A percentile compares a stretch with the other conserved stretches of the same genome.
Evolutionary conservation across 495 filamentous ascomycete genomes (phyloP).

Genomic region (Aspergillus carlsbadensis): DNA sequence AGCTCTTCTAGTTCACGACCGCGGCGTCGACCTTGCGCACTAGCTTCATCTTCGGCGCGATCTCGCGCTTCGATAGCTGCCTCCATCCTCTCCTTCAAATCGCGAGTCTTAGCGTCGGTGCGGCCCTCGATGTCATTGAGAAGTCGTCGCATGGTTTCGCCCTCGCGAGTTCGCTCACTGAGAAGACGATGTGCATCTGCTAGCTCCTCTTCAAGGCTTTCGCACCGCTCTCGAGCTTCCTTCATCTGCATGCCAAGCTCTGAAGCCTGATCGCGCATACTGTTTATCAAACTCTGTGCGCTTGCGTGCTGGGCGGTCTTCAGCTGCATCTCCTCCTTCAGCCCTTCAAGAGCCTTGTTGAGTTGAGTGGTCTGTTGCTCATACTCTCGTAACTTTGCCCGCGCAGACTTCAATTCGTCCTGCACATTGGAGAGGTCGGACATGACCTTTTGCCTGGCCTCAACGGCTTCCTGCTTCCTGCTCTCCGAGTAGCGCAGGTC

Average conservation of each 20-base stretch:
- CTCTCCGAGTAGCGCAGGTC: constrained; percentile 73
- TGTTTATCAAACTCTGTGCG: constrained; percentile 80
- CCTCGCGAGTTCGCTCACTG: constrained; percentile 89
- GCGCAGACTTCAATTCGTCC: constrained; percentile 65
- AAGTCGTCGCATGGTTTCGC: constrained; percentile 89
- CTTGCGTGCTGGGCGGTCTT: constrained; percentile 83
- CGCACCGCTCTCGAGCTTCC: constrained; percentile 77
- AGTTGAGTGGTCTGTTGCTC: constrained; percentile 69
- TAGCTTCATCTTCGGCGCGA: constrained; percentile 86
- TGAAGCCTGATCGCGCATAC: constrained; percentile 86
- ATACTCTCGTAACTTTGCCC: constrained; percentile 62
- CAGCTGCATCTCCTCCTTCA: constrained; percentile 78
- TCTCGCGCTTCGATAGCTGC: constrained; percentile 87
- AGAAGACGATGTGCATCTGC: constrained; percentile 84
- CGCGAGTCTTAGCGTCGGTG: constrained; percentile 74
- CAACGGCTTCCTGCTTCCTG: constrained; percentile 72
- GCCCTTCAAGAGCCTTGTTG: constrained; percentile 58
- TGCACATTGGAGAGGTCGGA: constrained; percentile 68
- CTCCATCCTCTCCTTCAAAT: constrained; percentile 89
- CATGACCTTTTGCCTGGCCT: constrained; percentile 64
- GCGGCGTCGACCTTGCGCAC: constrained; percentile 68
- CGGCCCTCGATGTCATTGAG: constrained; percentile 83
- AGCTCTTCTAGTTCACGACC: constrained; percentile 87
- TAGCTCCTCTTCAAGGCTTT: constrained; percentile 91
- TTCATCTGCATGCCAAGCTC: constrained; percentile 93